phyloP scores from a whole-genome alignment of 2,329 filamentous ascomycete species.

The Leptographium procerum region DNA sequence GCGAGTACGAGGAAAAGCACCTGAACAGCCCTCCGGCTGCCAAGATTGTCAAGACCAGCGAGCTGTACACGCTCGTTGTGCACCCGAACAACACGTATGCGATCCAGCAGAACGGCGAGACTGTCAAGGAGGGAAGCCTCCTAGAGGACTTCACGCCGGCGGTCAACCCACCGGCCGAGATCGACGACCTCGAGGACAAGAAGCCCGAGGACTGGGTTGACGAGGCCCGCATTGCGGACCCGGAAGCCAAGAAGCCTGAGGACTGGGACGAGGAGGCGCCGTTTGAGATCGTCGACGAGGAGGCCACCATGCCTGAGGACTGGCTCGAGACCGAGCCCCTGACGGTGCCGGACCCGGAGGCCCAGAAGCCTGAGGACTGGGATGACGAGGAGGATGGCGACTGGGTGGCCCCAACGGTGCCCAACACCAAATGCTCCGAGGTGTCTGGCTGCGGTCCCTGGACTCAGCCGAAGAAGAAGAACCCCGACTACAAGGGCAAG shows the following conservation, averaged over 20 bases:
- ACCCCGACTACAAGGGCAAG: conserved; percentile 98
- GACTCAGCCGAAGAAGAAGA: conserved; percentile 84
- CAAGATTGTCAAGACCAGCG: conserved; percentile 80
- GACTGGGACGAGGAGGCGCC: conserved; percentile 99
- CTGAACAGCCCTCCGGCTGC: conserved; percentile 72
- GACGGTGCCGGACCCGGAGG: conserved; percentile 81
- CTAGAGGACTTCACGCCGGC: conserved; percentile 85
- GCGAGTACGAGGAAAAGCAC: conserved; percentile 99
- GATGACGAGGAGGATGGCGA: conserved; percentile 99
- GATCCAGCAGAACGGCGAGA: conserved; percentile 84
- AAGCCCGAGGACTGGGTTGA: conserved; percentile 98
- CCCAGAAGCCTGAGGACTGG: conserved; percentile 97
- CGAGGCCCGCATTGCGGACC: conserved; percentile 79
- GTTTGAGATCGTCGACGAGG: conserved; percentile 89
- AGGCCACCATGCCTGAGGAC: conserved; percentile 82
- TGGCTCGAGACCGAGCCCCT: conserved; percentile 87
- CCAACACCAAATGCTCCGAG: conserved; percentile 94
- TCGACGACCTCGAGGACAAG: conserved; percentile 83
- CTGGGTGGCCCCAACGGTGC: conserved; percentile 80
- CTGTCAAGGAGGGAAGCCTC: conserved; percentile 79
- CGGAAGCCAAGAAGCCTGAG: conserved; percentile 88
- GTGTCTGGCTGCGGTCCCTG: conserved; percentile 89
- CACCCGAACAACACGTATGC: conserved; percentile 92
- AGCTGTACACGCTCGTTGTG: conserved; percentile 94
- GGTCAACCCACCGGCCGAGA: conserved; percentile 93